phyloP scores from a whole-genome alignment of 441 rosid species.

The Omphalea diandra region DNA sequence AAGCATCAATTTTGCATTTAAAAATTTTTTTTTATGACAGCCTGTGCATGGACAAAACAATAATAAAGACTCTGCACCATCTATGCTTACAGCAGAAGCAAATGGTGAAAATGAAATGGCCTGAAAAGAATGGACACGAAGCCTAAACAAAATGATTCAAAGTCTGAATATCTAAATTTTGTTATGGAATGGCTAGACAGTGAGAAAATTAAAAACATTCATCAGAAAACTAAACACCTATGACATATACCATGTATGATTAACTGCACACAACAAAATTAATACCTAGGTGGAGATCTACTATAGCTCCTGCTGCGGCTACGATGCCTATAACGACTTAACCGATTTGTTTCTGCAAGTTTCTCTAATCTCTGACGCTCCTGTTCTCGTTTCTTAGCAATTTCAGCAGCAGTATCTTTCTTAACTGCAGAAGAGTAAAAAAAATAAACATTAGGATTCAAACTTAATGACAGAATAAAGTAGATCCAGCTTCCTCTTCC shows the following conservation, averaged over 20 bases:
- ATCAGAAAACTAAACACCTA: neutral
- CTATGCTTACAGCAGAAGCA: neutral
- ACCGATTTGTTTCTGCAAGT: constrained; percentile 81
- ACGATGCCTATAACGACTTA: constrained; percentile 59
- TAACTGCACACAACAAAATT: constrained; percentile 11
- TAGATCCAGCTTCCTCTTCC: neutral
- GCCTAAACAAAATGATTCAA: neutral
- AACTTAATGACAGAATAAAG: neutral
- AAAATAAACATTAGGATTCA: neutral
- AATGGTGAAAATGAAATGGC: neutral
- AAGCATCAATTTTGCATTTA: neutral
- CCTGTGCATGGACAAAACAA: neutral
- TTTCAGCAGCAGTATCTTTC: constrained; percentile 92
- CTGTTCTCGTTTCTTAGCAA: constrained; percentile 89
- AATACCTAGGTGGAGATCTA: constrained; percentile 83
- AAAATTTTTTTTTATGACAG: neutral
- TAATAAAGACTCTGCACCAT: neutral
- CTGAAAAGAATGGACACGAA: neutral
- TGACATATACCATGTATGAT: neutral
- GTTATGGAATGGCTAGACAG: neutral
- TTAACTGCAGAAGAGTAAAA: constrained; percentile 53
- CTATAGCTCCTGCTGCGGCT: constrained; percentile 85
- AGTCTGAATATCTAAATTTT: neutral
- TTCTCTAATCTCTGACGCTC: constrained; percentile 87
- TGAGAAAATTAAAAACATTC: neutral